Evolutionary conservation across 1,284 basidiomycete genomes (phyloP), one percentile per base, ranked within the genome.

Genomic region (Tilletia walkeri): DNA sequence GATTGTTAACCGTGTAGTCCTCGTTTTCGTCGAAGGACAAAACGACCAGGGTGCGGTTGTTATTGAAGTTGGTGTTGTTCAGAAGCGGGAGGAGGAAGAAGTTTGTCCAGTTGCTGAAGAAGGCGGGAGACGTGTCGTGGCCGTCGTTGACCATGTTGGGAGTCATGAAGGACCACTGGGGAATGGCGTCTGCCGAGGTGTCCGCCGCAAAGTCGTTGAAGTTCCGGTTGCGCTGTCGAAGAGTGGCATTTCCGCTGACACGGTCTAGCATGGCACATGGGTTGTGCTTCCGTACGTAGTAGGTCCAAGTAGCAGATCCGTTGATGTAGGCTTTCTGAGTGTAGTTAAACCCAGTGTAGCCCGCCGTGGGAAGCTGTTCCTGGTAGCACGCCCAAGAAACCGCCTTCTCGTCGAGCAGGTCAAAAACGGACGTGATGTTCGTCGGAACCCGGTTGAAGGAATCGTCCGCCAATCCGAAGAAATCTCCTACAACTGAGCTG

Each of bases 81-180:
- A 90, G 86, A 18, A 90, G 79, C 0, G 89, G 88, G 12, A 86
- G 67, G 47, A 90, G 84, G 85, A 87, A 91, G 78, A 85, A 88
- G 54, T 83, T 74, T 39, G 89, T 82, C 87, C 87, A 90, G 30
- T 83, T 77, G 12, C 84, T 84, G 38, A 86, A 84, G 75, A 87
- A 18, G 88, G 88, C 20, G 85, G 70, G 56, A 36, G 85, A 86
- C 7, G 89, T 89, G 80, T 91, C 89, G 75, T 90, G 78, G 0
- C 84, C 88, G 76, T 89, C 88, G 80, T 87, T 85, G 39, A 86
- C 85, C 67, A 89, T 80, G 82, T 90, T 90, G n/a, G 90, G 90
- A 0, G 90, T 90, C 68, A 90, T 84, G 78, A 88, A 90, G 39
- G 84, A 80, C 88, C 88, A 90, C 75, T 89, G 89, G 7, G 89